Evolutionary conservation across 148 eudicot genomes (phyloP).

Genomic region (Euryodendron excelsum): DNA sequence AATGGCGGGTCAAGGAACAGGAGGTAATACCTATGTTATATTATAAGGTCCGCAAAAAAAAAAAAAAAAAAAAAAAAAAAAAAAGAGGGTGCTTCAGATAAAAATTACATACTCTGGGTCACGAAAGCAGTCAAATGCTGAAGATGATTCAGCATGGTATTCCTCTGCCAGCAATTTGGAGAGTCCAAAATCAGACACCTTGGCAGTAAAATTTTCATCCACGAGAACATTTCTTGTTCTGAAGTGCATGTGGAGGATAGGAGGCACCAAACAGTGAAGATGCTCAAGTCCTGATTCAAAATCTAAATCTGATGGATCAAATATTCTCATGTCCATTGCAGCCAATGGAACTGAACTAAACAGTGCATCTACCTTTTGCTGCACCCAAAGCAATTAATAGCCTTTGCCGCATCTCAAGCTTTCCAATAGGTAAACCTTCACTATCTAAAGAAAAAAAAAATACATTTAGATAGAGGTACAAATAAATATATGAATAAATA

Average conservation of each 20-base stretch:
- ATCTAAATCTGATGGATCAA: not conserved
- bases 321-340: conserved; percentile 7
- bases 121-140: conserved; percentile 20
- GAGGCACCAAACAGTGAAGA: conserved; percentile 20
- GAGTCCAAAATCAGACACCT: conserved; percentile 23
- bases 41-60: not conserved
- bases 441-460: conserved; percentile 9
- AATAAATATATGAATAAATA: not conserved
- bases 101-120: conserved; percentile 18
- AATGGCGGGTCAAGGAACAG: not conserved
- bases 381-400: conserved; percentile 22
- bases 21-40: no score
- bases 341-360: not conserved
- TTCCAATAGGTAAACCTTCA: conserved; percentile 24
- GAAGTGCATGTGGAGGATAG: conserved; percentile 22
- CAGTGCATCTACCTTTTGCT: conserved; percentile 18
- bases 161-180: conserved; percentile 2
- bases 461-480: not conserved
- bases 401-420: conserved; percentile 24
- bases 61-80: not conserved
- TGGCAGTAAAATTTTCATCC: conserved; percentile 15
- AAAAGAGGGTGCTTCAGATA: not conserved
- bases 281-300: conserved; percentile 23
- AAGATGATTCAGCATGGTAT: conserved; percentile 20
- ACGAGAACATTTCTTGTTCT: conserved; percentile 24